phyloP scores from a whole-genome alignment of 1,284 basidiomycete genomes.

The Microbotryum intermedium region DNA sequence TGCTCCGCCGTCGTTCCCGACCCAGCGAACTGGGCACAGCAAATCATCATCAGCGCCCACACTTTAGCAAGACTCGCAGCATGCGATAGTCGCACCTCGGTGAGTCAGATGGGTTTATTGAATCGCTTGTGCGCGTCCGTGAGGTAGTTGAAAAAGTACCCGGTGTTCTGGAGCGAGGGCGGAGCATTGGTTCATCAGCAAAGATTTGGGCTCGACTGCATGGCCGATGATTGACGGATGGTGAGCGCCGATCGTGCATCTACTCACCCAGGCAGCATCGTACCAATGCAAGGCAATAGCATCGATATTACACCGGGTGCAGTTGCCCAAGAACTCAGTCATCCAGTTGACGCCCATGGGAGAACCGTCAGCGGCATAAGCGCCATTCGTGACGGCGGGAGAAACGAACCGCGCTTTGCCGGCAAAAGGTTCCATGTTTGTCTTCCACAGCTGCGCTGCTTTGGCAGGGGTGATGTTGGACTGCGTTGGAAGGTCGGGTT shows the following conservation, averaged over 20 bases:
- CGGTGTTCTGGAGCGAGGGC: conserved; percentile 5
- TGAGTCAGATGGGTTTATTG: conserved; percentile 22
- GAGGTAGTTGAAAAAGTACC: conserved; percentile 10
- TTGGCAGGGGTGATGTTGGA: conserved; percentile 17
- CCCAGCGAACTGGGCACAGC: conserved; percentile 12
- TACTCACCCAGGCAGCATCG: conserved; percentile 4
- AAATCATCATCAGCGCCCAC: neutral
- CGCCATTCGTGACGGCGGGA: conserved; percentile 24
- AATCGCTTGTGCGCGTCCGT: conserved; percentile 2
- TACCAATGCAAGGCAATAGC: conserved; percentile 20
- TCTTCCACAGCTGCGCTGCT: conserved; percentile 20
- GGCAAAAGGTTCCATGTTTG: conserved; percentile 23
- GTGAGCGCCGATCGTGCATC: neutral
- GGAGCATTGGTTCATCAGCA: neutral
- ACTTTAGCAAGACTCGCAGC: no score
- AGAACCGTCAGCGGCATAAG: conserved; percentile 5
- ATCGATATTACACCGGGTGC: conserved; percentile 14
- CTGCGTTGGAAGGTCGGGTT: conserved; percentile 24
- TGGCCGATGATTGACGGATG: no score
- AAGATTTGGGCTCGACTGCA: no score
- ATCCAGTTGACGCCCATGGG: conserved; percentile 17
- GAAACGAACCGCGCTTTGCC: conserved; percentile 22
- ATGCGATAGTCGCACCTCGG: conserved; percentile 2
- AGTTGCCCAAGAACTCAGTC: conserved; percentile 9
- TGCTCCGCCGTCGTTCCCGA: conserved; percentile 17